These are phyloP conservation scores for Trichocladium uniseriatum DNA, from an alignment of 495 filamentous ascomycete genomes.

Conservation along the genomic window DNA sequence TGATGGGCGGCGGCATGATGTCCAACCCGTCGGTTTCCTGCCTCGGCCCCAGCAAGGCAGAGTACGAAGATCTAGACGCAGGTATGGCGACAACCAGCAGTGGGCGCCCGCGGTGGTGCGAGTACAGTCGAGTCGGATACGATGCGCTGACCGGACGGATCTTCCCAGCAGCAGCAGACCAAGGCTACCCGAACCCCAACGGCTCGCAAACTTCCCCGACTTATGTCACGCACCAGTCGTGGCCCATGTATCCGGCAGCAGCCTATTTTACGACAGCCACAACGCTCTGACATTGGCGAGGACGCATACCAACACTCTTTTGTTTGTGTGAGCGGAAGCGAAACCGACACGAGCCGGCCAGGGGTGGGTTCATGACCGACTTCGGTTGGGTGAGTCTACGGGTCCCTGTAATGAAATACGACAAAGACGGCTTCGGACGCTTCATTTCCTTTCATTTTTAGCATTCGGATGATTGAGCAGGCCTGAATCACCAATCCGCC, in stretches of 20 bases:
- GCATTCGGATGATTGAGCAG: no score
- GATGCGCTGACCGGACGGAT: slow-evolving; percentile 1
- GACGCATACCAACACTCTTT: no score
- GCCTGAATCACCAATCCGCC: no score
- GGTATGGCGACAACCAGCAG: slow-evolving; percentile 6
- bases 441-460: no score
- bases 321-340: no score
- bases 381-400: no score
- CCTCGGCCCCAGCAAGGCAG: slow-evolving; percentile 11
- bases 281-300: slow-evolving; percentile 8
- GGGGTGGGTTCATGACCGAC: no score
- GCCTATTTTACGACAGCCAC: slow-evolving; percentile 4
- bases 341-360: no score
- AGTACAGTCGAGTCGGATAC: neutral
- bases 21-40: slow-evolving; percentile 8
- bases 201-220: neutral
- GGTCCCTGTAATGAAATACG: no score
- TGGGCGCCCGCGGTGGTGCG: neutral
- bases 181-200: slow-evolving; percentile 2
- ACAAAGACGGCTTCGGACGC: no score
- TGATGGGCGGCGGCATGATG: slow-evolving; percentile 21
- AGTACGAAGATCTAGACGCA: slow-evolving; percentile 20
- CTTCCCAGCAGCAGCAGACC: neutral
- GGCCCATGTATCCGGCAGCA: slow-evolving; percentile 12
- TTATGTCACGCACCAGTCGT: slow-evolving; percentile 2